Evolutionary conservation across 345 rosid species (phyloP), one percentile per base, ranked within the genome.

Genomic region (Populus pruinosa): DNA sequence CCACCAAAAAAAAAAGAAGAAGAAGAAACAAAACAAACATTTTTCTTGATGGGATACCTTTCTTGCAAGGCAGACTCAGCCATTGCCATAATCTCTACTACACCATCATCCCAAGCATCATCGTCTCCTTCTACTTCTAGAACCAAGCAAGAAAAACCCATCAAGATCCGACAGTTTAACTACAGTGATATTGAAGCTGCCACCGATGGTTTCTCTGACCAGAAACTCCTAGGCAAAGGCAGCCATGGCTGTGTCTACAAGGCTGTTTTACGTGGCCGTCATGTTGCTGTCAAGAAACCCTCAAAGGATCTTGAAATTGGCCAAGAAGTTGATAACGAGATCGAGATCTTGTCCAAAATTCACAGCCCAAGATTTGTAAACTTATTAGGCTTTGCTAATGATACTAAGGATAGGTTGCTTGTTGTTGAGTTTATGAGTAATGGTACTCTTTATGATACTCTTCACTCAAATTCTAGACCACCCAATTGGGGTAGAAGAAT

Each of bases 201-300:
- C 69, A 94, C 99, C 69, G 81, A 89, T 71, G 98, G 99, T 10
- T 96, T 96, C 91, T 86, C 96, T 81, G 88, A 89, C 66, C 83
- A 83, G 66, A 92, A 85, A 73, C 87, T 96, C 4, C 88, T 96
- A 8, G 99, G 99, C 0, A 92, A 91, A 77, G 99, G 99, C 73
- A 96, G 99, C 85, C 99, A 96, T 79, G 99, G 98, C 5, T 83
- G 84, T 80, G 99, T 96, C 76, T 96, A 96, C 91, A 96, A 92
- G 83, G 99, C 94, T 13, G 91, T 88, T 43, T 81, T 92, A 77
- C 93, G 89, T 44, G 95, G 97, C 13, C 99, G 96, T 49, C 92
- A 86, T 69, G 94, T 96, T 31, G 99, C 99, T 56, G 81, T 96
- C 78, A 96, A 96, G 89, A 87, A 87, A 76, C 92, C 97, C 1